A percentile compares a stretch with the other conserved stretches of the same genome.
phyloP scores from a whole-genome alignment of 1,139 yeast genomes.

The Chernovozyma aurita region DNA sequence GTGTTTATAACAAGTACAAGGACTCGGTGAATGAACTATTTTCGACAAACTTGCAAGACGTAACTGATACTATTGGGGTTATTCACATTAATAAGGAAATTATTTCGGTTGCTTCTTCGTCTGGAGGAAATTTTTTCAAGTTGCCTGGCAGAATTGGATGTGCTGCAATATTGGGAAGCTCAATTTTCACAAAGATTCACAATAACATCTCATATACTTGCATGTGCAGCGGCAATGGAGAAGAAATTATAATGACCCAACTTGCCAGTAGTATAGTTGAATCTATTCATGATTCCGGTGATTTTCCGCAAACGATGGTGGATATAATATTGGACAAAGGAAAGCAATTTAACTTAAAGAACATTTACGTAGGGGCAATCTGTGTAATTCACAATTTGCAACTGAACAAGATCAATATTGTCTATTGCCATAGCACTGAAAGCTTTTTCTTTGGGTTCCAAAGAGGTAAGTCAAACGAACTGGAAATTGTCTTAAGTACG shows the following conservation, averaged over 20 bases:
- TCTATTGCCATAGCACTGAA: slow-evolving; percentile 43
- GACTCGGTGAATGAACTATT: neutral
- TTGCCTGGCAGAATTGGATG: slow-evolving; percentile 50
- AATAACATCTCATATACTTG: slow-evolving; percentile 24
- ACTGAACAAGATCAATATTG: slow-evolving; percentile 14
- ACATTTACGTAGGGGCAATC: slow-evolving; percentile 32
- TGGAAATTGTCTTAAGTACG: slow-evolving; percentile 27
- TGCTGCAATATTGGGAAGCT: slow-evolving; percentile 48
- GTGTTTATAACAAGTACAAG: slow-evolving; percentile 1
- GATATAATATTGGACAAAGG: slow-evolving; percentile 8
- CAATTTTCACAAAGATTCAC: slow-evolving; percentile 15
- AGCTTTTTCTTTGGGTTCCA: slow-evolving; percentile 39
- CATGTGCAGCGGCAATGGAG: slow-evolving; percentile 56
- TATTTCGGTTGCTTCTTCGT: slow-evolving; percentile 35
- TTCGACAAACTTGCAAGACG: neutral
- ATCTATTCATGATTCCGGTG: slow-evolving; percentile 9
- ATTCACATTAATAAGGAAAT: slow-evolving; percentile 12
- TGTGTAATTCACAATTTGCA: slow-evolving; percentile 16
- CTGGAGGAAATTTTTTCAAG: slow-evolving; percentile 52
- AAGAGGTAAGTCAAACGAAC: slow-evolving; percentile 8
- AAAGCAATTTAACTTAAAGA: slow-evolving; percentile 5
- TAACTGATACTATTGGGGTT: slow-evolving; percentile 33
- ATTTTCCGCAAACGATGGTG: slow-evolving; percentile 11
- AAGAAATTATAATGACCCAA: slow-evolving; percentile 42
- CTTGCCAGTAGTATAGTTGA: slow-evolving; percentile 27